Percentiles rank a stretch among this genome's conserved stretches.
Conservation (phyloP, 228 moss, liverwort and hornwort species). For the Sphagnum magellanicum region DNA sequence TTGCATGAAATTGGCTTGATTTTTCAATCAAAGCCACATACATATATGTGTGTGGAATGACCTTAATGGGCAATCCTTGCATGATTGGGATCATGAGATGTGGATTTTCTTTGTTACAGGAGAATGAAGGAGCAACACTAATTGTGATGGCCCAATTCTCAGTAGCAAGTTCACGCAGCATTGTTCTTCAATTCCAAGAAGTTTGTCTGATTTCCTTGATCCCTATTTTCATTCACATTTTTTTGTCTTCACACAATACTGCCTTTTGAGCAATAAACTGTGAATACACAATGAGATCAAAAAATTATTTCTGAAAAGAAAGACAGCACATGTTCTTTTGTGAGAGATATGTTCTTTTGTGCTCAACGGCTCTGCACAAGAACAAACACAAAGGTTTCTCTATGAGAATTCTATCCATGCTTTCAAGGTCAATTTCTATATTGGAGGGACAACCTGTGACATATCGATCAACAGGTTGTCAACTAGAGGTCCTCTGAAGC, state of each 20-base stretch:
- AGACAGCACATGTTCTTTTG: background rate
- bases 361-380: no score
- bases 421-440: no score
- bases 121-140: constrained; percentile 75
- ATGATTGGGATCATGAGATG: background rate
- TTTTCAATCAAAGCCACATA: no score
- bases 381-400: no score
- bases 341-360: no score
- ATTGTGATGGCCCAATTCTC: constrained; percentile 64
- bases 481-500: background rate
- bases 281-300: background rate
- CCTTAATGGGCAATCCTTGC: no score
- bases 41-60: no score
- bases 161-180: constrained; percentile 65
- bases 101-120: constrained; percentile 28
- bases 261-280: background rate
- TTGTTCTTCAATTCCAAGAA: constrained; percentile 77
- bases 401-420: no score
- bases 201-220: constrained; percentile 11
- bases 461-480: background rate
- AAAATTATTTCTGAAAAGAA: background rate
- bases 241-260: background rate
- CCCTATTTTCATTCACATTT: background rate
- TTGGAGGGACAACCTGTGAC: background rate
- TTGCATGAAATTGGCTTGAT: no score